A percentile compares a stretch with the other conserved stretches of the same genome.
Evolutionary conservation across 495 filamentous ascomycete genomes (phyloP).

Genomic region (Thozetella sp.): DNA sequence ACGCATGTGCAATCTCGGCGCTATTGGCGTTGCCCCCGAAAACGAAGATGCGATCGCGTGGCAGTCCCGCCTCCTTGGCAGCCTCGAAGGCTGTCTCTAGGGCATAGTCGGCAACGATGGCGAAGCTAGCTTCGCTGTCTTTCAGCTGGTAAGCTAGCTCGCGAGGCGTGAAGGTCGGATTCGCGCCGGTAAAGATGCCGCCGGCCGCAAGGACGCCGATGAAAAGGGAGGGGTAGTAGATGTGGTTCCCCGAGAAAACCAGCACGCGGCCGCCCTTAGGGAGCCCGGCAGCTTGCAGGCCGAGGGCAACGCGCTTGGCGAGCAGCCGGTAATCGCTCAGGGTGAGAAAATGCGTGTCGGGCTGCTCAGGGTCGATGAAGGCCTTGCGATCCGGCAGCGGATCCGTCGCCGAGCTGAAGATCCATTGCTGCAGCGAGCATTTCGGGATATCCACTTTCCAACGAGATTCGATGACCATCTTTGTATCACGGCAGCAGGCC

Average conservation of each 20-base stretch:
- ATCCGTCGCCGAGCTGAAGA: conserved; percentile 30
- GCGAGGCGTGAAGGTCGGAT: conserved; percentile 69
- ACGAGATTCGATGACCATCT: conserved; percentile 43
- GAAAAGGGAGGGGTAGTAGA: conserved; percentile 75
- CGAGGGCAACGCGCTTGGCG: conserved; percentile 71
- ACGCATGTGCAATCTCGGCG: conserved; percentile 38
- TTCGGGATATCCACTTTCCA: conserved; percentile 37
- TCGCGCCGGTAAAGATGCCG: conserved; percentile 78
- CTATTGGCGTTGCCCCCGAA: conserved; percentile 35
- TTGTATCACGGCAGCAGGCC: too few species aligned
- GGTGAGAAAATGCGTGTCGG: conserved; percentile 41
- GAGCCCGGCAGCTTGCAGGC: conserved; percentile 66
- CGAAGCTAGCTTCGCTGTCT: conserved; percentile 66
- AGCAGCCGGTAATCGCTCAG: conserved; percentile 62
- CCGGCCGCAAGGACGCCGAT: conserved; percentile 78
- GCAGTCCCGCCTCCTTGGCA: conserved; percentile 64
- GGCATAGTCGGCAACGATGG: conserved; percentile 57
- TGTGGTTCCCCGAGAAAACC: conserved; percentile 69
- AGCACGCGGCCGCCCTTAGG: conserved; percentile 72
- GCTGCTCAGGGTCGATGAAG: conserved; percentile 59
- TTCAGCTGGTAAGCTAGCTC: conserved; percentile 77
- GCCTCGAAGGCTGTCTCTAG: conserved; percentile 70
- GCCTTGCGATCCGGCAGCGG: conserved; percentile 32
- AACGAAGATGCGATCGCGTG: conserved; percentile 46
- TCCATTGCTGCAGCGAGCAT: conserved; percentile 39